Conservation (phyloP, 495 filamentous ascomycete species). For the Sphaerosporella brunnea region DNA sequence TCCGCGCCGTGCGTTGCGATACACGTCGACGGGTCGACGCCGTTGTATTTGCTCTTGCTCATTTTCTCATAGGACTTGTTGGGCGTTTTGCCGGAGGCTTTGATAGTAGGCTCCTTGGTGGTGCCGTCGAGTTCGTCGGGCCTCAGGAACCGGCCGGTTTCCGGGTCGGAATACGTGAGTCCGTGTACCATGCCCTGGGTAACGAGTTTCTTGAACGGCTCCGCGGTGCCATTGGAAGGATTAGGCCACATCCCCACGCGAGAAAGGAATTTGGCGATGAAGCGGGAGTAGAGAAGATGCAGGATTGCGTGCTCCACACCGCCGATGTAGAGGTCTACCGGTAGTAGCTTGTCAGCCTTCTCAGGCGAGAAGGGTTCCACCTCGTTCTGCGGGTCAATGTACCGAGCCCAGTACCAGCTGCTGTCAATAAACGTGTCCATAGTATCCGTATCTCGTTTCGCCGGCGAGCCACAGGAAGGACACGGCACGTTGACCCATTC, state of each 20-base stretch:
- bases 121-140: conserved; percentile 51
- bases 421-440: conserved; percentile 95
- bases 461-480: conserved; percentile 50
- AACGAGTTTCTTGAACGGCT: conserved; percentile 66
- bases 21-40: conserved; percentile 60
- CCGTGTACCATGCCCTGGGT: conserved; percentile 90
- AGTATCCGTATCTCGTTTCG: conserved; percentile 74
- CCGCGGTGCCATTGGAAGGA: conserved; percentile 28
- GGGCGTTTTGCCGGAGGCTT: conserved; percentile 38
- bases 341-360: conserved; percentile 37
- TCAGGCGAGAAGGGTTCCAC: conserved; percentile 40
- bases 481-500: conserved; percentile 63
- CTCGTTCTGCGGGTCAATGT: conserved; percentile 48
- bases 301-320: conserved; percentile 82
- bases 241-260: conserved; percentile 35
- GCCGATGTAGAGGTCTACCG: conserved; percentile 73
- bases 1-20: conserved; percentile 63
- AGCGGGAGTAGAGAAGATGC: conserved; percentile 78
- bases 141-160: conserved; percentile 57
- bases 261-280: conserved; percentile 73
- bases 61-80: conserved; percentile 68
- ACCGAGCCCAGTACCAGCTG: conserved; percentile 81
- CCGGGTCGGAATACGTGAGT: conserved; percentile 59
- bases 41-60: conserved; percentile 92
- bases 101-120: conserved; percentile 39